phyloP scores from a whole-genome alignment of 2,329 filamentous ascomycete species.

The Cadophora gregata region DNA sequence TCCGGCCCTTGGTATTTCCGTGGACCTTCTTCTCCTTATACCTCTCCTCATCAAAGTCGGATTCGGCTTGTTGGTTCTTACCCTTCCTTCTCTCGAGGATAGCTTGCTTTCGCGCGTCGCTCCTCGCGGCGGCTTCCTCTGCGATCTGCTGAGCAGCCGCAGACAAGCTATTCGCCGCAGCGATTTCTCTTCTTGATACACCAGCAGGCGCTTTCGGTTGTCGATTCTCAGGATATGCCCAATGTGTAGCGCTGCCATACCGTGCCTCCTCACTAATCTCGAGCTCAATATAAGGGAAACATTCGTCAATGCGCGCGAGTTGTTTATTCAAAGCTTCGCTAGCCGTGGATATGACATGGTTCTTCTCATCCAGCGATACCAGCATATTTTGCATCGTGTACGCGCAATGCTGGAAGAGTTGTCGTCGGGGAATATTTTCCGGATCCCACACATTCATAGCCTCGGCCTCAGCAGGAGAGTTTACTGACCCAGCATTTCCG shows the following conservation, averaged over 20 bases:
- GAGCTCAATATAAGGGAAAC: conserved; percentile 83
- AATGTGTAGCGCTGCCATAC: conserved; percentile 88
- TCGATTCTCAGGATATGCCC: conserved; percentile 92
- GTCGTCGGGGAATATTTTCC: conserved; percentile 68
- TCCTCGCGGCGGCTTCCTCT: conserved; percentile 82
- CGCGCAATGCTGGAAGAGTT: conserved; percentile 79
- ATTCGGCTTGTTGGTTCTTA: conserved; percentile 68
- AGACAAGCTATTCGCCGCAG: conserved; percentile 70
- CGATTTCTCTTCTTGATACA: conserved; percentile 78
- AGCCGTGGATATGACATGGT: conserved; percentile 92
- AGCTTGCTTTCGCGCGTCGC: conserved; percentile 84
- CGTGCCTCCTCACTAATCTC: conserved; percentile 96
- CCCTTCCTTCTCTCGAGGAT: conserved; percentile 74
- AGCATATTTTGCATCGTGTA: conserved; percentile 84
- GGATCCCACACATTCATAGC: conserved; percentile 56
- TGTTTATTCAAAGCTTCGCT: conserved; percentile 89
- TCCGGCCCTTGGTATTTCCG: conserved; percentile 67
- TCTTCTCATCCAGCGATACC: conserved; percentile 93
- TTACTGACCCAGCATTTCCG: conserved; percentile 38
- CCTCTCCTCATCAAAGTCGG: conserved; percentile 75
- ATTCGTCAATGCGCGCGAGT: conserved; percentile 81
- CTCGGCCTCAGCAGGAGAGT: conserved; percentile 49
- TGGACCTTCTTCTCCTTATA: conserved; percentile 66
- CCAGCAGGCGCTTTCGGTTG: conserved; percentile 70
- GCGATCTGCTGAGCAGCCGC: conserved; percentile 79